Conservation (phyloP, 179 eudicot genomes). For the Camellia oleifera region DNA sequence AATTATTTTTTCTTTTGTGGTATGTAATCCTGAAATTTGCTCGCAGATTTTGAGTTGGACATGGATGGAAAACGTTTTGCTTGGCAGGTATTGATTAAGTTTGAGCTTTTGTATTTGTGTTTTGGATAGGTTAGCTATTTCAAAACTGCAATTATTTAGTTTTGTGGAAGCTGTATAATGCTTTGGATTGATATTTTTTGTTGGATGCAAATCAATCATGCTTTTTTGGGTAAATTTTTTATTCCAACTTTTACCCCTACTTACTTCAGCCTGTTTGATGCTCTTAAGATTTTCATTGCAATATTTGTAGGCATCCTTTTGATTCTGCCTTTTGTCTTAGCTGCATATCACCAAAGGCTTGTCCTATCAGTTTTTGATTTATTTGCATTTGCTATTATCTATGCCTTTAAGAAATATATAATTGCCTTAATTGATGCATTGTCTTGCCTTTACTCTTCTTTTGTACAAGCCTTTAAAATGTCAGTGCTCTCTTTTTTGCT, state of each 20-base stretch:
- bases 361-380: background rate
- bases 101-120: background rate
- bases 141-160: background rate
- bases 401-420: background rate
- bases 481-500: background rate
- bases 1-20: background rate
- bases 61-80: constrained; percentile 21
- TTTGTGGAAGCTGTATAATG: background rate
- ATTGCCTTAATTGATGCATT: background rate
- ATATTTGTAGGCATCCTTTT: background rate
- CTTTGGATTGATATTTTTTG: background rate
- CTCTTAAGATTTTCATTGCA: background rate
- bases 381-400: constrained; percentile 4
- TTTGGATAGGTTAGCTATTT: constrained; percentile 2
- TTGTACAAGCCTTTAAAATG: background rate
- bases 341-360: background rate
- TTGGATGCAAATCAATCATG: background rate
- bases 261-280: background rate
- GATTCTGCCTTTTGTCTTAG: background rate
- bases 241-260: background rate
- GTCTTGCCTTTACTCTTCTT: background rate
- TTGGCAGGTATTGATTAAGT: constrained; percentile 24
- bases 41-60: constrained; percentile 30
- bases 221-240: background rate
- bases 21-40: background rate